Evolutionary conservation across 371 early-diverging fungal species (phyloP), one percentile per base, ranked within the genome.

Genomic region (Hamiltosporidium magnivora): DNA sequence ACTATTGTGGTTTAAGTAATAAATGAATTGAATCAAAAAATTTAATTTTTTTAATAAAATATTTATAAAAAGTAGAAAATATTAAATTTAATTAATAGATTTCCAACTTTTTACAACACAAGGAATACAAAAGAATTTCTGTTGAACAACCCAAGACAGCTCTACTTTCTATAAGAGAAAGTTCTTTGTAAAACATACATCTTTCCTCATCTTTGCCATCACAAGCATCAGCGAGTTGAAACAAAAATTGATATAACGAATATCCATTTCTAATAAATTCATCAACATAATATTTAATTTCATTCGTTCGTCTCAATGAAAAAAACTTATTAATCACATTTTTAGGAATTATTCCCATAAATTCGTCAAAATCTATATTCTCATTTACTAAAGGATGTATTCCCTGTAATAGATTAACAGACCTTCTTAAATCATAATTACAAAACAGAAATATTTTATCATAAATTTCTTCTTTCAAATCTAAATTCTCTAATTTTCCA

Each of bases 321-420:
- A 65, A 55, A 64, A 78, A 75, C 37, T 36, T 25, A 53, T 67
- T 42, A n/a, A 77, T 64, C 1, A 63, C 9, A 3, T 68, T 54
- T 49, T 58, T 25, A 0, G 78, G 78, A 38, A 80, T 61, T 41
- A 65, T 42, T 11, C 78, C 78, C 43, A 78, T 54, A 39, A 38
- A 44, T 56, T 63, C 43, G 54, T 71, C 14, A 49, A 49, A 8
- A 0, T 53, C 60, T 11, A 11, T 37, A 2, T 6, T 12, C 1
- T 56, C n/a, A 11, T 41, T 53, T 41, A 53, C 9, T 52, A 70
- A 64, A 6, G 72, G 68, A n/a, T 43, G 55, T 12, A 77, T 55
- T 36, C 72, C 78, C 54, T 81, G 82, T 46, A 81, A 58, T 1
- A 79, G 66, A 74, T 75, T 74, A 25, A 79, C 63, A 25, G 71